These are phyloP conservation scores for Cadophora sp. DNA, from an alignment of 2,329 filamentous ascomycete species.

Conservation along the genomic window DNA sequence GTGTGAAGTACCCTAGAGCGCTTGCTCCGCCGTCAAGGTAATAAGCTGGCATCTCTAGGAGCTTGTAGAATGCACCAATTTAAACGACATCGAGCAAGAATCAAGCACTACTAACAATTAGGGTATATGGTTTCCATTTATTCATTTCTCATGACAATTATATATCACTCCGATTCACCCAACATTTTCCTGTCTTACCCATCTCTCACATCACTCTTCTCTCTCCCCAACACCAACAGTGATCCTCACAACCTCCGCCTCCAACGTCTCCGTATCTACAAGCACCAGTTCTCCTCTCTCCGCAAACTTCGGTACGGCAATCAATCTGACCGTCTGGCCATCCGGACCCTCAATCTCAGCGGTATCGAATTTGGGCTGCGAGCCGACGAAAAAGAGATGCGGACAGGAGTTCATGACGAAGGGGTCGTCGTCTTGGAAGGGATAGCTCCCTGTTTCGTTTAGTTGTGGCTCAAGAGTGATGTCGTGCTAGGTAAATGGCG, in stretches of 20 bases:
- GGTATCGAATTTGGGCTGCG: constrained; percentile 80
- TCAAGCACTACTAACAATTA: background rate
- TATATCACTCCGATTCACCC: too few species aligned
- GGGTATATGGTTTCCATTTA: background rate
- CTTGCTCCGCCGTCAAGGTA: too few species aligned
- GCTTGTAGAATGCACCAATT: too few species aligned
- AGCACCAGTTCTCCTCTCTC: constrained; percentile 81
- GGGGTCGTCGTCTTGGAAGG: constrained; percentile 91
- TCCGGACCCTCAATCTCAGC: constrained; percentile 69
- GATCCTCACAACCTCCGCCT: constrained; percentile 48
- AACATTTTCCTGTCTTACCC: too few species aligned
- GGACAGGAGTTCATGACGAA: constrained; percentile 87
- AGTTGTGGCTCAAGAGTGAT: constrained; percentile 8
- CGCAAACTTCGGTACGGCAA: constrained; percentile 85
- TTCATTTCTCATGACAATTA: background rate
- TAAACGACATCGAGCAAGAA: too few species aligned
- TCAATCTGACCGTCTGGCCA: constrained; percentile 75
- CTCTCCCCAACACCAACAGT: constrained; percentile 20
- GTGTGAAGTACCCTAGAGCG: too few species aligned
- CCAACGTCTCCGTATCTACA: constrained; percentile 84
- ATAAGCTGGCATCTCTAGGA: too few species aligned
- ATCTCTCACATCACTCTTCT: background rate
- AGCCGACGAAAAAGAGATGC: constrained; percentile 90
- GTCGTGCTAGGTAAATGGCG: too few species aligned
- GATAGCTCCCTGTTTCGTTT: constrained; percentile 77